Base-by-base conservation (phyloP, 345 rosid genomes). In the Nasturtium officinale region DNA sequence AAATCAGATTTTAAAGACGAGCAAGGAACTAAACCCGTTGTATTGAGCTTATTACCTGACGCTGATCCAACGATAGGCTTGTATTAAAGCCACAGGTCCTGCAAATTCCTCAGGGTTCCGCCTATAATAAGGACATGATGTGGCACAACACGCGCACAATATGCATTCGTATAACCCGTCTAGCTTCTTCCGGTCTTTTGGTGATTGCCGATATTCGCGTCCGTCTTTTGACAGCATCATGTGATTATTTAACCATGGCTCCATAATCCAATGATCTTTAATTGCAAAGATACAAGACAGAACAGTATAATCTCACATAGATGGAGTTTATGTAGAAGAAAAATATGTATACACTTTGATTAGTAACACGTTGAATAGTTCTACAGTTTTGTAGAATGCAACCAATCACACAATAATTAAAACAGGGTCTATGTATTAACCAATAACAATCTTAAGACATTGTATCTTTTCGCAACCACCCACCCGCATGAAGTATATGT, bases 101-200 rank as follows among this genome's bases (percentile, higher is more conserved):
- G 79, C 78, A 68, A 81, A 89, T 74, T 83, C 85, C 68, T 90
- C 87, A 3, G 93, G 89, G 52, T 81, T 90, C 94, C 91, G 88
- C 96, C 91, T 85, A 16, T 87, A 85, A 1, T 89, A 79, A 6
- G 91, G 90, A 73, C 94, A 87, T 0, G 89, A 82, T 21, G 86
- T 75, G 51, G 76, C 85, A 38, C 96, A 87, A 60, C 94, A 87
- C 1, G 92, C 94, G 35, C 97, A 87, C 2, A 89, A 23, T 52
- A 87, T 87, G 80, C 94, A 89, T 72, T 89, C 94, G 13, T 90
- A 85, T 9, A 87, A 48, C 4, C 92, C 95, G 58, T 90, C 88
- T 16, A 87, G 78, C 67, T 83, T 80, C 80, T 89, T 86, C 61
- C 88, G 80, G 8, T 88, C 86, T 0, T 32, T 76, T 0, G 84